Base-by-base conservation (phyloP, 441 rosid species). In the Pelargonium cotyledonis region DNA sequence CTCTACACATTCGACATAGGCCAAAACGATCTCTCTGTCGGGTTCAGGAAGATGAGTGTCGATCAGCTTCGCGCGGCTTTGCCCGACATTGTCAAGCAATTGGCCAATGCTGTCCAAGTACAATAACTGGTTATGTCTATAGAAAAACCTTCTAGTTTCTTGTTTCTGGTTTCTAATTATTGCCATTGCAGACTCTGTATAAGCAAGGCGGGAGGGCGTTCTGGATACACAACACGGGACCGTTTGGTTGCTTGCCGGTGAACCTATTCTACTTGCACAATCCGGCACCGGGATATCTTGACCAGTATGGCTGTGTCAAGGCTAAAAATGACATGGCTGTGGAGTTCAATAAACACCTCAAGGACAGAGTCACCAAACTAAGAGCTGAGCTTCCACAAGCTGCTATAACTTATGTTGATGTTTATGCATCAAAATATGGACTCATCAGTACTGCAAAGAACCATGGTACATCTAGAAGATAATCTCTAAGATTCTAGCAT, bases 1-100 rank as follows among this genome's bases (percentile, higher is more conserved):
- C 80, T 93, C 65, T 89, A 90, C 77, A 93, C 96, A 8, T 90
- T 90, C 71, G 98, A 93, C 75, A 89, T 93, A 35, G 97, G 98
- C 67, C 97, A 93, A 75, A 93, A 93, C 75, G 98, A 93, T 81
- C 92, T 93, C 65, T 89, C 91, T 35, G 86, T 85, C 53, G 97
- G 95, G 60, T 86, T 93, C 67, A 65, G 97, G 72, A 88, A 75
- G 75, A 73, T 86, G 91, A 86, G 79, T 68, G 31, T 55, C 0
- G 91, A 90, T 75, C 92, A 93, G 73, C 92, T 93, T 63, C 81
- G 79, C 35, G 87, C 89, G 16, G 79, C 91, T 0, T 29, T 93
- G 76, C 97, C 96, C 0, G 92, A 87, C 60, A 89, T 93, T 53
- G 63, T 85, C 35, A 78, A 81, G 80, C 91, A 88, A 76, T 80